Conservation (phyloP, 768 basidiomycete genomes). For the Leccinellum luteum region DNA sequence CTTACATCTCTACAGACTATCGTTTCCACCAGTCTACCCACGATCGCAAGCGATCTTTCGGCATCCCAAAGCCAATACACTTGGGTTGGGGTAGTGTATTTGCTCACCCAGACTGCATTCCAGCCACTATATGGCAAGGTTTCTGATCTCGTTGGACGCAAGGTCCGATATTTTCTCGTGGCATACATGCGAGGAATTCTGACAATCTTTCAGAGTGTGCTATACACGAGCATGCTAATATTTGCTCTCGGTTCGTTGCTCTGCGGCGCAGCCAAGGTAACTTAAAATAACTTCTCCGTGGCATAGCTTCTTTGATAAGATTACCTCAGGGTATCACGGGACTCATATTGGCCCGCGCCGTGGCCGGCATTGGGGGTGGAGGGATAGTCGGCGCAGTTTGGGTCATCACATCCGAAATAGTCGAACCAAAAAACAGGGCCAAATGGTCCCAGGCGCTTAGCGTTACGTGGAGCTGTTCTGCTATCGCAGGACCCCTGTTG, state of each 20-base stretch:
- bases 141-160: constrained; percentile 77
- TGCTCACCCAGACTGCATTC: constrained; percentile 83
- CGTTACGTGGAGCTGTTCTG: constrained; percentile 84
- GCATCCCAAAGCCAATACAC: constrained; percentile 75
- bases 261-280: constrained; percentile 72
- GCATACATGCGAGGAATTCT: background rate
- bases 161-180: constrained; percentile 43
- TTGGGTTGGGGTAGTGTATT: constrained; percentile 83
- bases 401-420: constrained; percentile 84
- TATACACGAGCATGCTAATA: constrained; percentile 70
- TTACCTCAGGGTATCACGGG: constrained; percentile 42
- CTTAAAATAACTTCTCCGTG: constrained; percentile 14
- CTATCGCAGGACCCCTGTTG: constrained; percentile 78
- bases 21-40: constrained; percentile 81
- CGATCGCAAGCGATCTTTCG: constrained; percentile 66
- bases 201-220: constrained; percentile 46
- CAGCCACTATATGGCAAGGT: constrained; percentile 81
- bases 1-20: constrained; percentile 45
- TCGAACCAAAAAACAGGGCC: constrained; percentile 63
- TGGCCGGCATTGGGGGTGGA: constrained; percentile 81
- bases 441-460: constrained; percentile 87
- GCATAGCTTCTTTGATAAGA: constrained; percentile 16
- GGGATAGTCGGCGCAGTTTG: constrained; percentile 85
- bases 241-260: constrained; percentile 79
- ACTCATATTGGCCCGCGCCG: constrained; percentile 63